phyloP scores from a whole-genome alignment of 2,329 filamentous ascomycete species.

The Aspergillus sp. region DNA sequence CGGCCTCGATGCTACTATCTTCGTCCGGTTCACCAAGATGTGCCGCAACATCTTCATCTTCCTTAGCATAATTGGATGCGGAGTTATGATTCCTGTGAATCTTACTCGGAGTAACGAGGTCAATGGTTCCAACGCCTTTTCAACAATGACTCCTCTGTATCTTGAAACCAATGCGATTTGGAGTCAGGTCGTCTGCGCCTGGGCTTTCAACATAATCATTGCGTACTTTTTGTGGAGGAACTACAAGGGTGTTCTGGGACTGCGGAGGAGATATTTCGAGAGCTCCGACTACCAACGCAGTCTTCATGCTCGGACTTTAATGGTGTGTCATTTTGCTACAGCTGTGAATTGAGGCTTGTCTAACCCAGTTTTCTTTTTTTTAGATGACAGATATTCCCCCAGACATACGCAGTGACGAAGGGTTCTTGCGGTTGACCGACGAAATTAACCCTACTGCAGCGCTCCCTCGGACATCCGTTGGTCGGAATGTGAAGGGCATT shows the following conservation, averaged over 20 bases:
- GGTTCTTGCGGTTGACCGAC: slow-evolving; percentile 80
- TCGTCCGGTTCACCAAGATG: slow-evolving; percentile 87
- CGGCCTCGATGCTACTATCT: slow-evolving; percentile 87
- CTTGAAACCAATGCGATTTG: slow-evolving; percentile 52
- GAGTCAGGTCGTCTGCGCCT: slow-evolving; percentile 60
- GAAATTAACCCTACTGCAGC: slow-evolving; percentile 74
- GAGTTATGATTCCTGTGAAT: slow-evolving; percentile 80
- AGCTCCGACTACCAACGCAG: slow-evolving; percentile 85
- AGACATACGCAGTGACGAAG: slow-evolving; percentile 77
- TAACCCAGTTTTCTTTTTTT: slow-evolving; percentile 30
- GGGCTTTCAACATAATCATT: slow-evolving; percentile 71
- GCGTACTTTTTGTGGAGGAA: slow-evolving; percentile 86
- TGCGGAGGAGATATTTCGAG: slow-evolving; percentile 79
- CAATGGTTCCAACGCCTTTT: slow-evolving; percentile 33
- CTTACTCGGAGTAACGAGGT: slow-evolving; percentile 50
- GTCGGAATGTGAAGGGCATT: slow-evolving; percentile 87
- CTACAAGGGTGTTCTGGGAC: slow-evolving; percentile 68
- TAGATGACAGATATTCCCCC: slow-evolving; percentile 81
- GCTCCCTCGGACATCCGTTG: slow-evolving; percentile 77
- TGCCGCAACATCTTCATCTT: slow-evolving; percentile 83
- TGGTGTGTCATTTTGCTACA: slow-evolving; percentile 43
- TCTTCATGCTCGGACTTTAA: slow-evolving; percentile 68
- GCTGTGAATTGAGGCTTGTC: neutral
- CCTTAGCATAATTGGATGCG: slow-evolving; percentile 70
- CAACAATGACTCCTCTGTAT: slow-evolving; percentile 53